These are phyloP conservation scores for Fusarium decemcellulare DNA, from an alignment of 2,329 filamentous ascomycete species.

Conservation along the genomic window DNA sequence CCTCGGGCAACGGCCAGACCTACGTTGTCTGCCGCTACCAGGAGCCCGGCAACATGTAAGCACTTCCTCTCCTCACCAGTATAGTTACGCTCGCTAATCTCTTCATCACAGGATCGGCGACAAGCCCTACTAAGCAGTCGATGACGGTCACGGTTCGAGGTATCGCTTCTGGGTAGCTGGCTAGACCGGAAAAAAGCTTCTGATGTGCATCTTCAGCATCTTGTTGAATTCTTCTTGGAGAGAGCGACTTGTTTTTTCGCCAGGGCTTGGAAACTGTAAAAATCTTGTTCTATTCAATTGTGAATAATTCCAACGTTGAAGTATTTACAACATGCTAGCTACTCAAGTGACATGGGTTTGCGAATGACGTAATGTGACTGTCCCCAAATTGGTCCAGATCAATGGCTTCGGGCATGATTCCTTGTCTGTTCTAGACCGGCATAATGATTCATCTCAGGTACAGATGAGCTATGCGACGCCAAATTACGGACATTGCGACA, in stretches of 20 bases:
- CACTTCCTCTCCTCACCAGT: not conserved
- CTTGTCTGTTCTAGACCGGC: no score
- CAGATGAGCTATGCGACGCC: no score
- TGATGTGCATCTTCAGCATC: constrained; percentile 36
- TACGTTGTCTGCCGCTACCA: constrained; percentile 46
- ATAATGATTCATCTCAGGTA: no score
- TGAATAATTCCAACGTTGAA: constrained; percentile 8
- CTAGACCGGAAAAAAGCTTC: constrained; percentile 10
- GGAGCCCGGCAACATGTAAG: constrained; percentile 45
- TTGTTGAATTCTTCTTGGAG: constrained; percentile 20
- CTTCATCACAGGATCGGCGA: constrained; percentile 32
- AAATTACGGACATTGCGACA: no score
- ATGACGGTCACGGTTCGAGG: constrained; percentile 9
- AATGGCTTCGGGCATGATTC: no score
- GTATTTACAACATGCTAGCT: no score
- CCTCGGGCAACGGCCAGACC: constrained; percentile 33
- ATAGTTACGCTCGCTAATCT: constrained; percentile 25
- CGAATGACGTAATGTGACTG: no score
- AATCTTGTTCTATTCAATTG: constrained; percentile 26
- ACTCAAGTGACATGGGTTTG: no score
- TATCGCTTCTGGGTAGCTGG: constrained; percentile 17
- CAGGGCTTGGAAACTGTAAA: constrained; percentile 29
- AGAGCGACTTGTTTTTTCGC: constrained; percentile 14
- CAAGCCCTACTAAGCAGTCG: constrained; percentile 36
- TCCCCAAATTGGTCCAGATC: no score